Evolutionary conservation across 139 green algal genomes (phyloP), one percentile per base, ranked within the genome.

Genomic region (Raphidocelis subcapitata): DNA sequence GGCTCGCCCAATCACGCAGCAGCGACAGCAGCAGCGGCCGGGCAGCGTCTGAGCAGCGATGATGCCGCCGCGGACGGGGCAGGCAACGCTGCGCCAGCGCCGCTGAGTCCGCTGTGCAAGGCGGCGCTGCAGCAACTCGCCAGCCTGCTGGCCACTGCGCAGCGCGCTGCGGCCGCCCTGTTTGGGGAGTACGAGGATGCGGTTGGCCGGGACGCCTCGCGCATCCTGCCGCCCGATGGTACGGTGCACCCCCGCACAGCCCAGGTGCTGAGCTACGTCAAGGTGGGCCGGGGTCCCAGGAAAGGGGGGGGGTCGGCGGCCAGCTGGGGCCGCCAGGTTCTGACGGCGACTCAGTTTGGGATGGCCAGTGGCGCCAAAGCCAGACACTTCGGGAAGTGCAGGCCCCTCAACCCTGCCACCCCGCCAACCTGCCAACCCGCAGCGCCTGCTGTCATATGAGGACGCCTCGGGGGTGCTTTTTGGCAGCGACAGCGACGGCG

Each of bases 231-330:
- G 16, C 57, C 86, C 16, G 86, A 93, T 69, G 88, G 85, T 33
- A 92, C 85, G 5, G 84, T 93, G 60, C 88, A 93, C 81, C 88
- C 88, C 1, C 76, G 90, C 14, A 83, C 81, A 21, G 88, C 84
- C 24, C 71, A 80, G 41, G 86, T 79, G 10, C 78, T 91, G 21
- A 74, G 65, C 31, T 90, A 85, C 68, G 73, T 93, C 15, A 88
- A 88, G 77, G 78, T 84, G 63, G n/a, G 55, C 21, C 60, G 54
- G 5, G 54, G 54, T 5, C 24, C 18, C 54, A 33, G 54, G 12
- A 33, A 14, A n/a, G n/a, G n/a, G n/a, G n/a, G n/a, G n/a, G n/a
- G n/a, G n/a, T n/a, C n/a, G n/a, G n/a, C n/a, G n/a, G n/a, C n/a
- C n/a, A n/a, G n/a, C n/a, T n/a, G n/a, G n/a, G n/a, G n/a, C n/a